Conservation (phyloP, 1,284 basidiomycete species). For the Exobasidium cylindrosporum region DNA sequence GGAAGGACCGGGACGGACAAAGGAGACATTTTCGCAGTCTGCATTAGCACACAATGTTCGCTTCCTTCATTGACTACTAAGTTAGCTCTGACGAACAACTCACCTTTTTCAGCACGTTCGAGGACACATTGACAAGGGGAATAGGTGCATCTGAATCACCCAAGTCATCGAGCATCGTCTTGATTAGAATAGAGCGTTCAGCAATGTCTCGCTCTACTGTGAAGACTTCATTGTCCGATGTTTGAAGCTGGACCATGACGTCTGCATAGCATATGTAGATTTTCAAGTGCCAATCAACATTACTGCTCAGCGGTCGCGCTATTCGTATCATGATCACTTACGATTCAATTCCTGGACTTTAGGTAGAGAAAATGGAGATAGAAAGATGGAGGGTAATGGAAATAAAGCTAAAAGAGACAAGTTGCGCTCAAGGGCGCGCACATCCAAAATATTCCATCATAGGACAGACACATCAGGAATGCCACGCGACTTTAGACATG, state of each 20-base stretch:
- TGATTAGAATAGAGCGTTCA: slow-evolving; percentile 91
- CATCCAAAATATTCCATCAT: too few species aligned
- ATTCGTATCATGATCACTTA: too few species aligned
- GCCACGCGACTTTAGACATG: too few species aligned
- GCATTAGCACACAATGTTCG: not conserved
- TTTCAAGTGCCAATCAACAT: too few species aligned
- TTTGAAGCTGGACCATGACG: slow-evolving; percentile 46
- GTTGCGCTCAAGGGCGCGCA: too few species aligned
- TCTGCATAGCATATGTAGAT: not conserved
- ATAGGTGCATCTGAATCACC: slow-evolving; percentile 68
- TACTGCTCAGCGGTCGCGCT: too few species aligned
- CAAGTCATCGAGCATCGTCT: slow-evolving; percentile 88
- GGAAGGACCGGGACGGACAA: not conserved
- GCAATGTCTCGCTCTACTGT: slow-evolving; percentile 90
- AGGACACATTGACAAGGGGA: slow-evolving; percentile 93
- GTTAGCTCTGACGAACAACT: too few species aligned
- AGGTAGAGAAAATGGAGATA: too few species aligned
- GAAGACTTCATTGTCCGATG: slow-evolving; percentile 95
- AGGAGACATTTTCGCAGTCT: not conserved
- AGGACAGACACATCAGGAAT: too few species aligned
- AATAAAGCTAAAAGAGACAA: too few species aligned
- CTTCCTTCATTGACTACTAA: not conserved
- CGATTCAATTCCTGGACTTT: too few species aligned
- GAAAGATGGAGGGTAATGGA: too few species aligned
- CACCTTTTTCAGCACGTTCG: slow-evolving; percentile 94